A percentile compares a stretch with the other conserved stretches of the same genome.
Conservation (phyloP, 2,329 filamentous ascomycete species). For the Colletotrichum destructivum region DNA sequence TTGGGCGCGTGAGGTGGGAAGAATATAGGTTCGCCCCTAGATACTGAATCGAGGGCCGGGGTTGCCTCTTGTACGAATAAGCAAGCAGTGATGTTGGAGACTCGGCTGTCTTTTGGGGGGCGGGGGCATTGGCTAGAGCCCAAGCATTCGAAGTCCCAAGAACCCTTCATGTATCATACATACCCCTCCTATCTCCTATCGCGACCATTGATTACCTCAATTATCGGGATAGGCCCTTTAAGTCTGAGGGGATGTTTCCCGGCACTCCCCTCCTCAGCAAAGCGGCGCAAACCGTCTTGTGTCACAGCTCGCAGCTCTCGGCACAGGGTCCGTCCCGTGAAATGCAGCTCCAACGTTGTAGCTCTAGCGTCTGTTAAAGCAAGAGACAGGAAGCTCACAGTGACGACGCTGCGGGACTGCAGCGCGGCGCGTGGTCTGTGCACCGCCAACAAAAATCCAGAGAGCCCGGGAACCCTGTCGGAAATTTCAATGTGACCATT, state of each 20-base stretch:
- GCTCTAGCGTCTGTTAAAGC: constrained; percentile 3
- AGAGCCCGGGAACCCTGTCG: constrained; percentile 34
- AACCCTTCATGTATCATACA: constrained; percentile 4
- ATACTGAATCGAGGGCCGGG: constrained; percentile 49
- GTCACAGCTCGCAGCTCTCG: constrained; percentile 15
- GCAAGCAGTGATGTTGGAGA: background rate
- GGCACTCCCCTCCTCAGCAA: background rate
- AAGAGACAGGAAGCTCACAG: constrained; percentile 12
- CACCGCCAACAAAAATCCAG: constrained; percentile 38
- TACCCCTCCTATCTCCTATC: background rate
- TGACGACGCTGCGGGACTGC: constrained; percentile 40
- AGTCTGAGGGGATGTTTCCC: background rate
- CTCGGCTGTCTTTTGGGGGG: background rate
- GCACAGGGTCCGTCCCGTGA: constrained; percentile 1
- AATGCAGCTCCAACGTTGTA: background rate
- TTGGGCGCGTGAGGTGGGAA: constrained; percentile 71
- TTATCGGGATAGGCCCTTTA: background rate
- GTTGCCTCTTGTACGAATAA: constrained; percentile 12
- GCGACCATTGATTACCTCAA: background rate
- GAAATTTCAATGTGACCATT: constrained; percentile 40
- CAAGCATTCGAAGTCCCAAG: background rate
- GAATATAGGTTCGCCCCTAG: constrained; percentile 58
- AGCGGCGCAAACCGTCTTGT: background rate
- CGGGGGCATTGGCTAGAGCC: background rate
- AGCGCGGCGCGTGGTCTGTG: constrained; percentile 28